phyloP scores from a whole-genome alignment of 306 rosid genomes.

The Glycine soja region DNA sequence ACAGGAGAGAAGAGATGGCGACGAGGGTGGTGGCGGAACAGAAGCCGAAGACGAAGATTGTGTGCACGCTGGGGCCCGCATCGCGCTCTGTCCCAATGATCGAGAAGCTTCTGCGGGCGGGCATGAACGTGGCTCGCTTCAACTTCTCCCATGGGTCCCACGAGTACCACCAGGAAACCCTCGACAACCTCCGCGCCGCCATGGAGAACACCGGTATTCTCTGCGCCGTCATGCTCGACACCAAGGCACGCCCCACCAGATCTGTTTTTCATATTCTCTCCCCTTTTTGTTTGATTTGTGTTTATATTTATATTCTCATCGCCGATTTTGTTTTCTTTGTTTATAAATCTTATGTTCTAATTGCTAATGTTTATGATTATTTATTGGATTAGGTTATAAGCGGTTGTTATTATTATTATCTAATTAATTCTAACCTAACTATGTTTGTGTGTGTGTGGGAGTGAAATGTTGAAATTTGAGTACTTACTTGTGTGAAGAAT shows the following conservation, averaged over 20 bases:
- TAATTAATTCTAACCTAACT: not conserved
- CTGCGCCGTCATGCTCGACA: slow-evolving; percentile 99
- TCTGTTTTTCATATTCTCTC: too few species aligned
- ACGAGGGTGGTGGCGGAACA: slow-evolving; percentile 24
- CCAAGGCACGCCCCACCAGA: slow-evolving; percentile 62
- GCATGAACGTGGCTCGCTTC: slow-evolving; percentile 99
- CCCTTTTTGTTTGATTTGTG: not conserved
- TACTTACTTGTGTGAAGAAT: not conserved
- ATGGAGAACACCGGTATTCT: slow-evolving; percentile 94
- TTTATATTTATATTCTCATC: not conserved
- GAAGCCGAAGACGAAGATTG: slow-evolving; percentile 92
- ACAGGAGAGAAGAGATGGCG: not conserved
- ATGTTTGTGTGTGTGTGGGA: not conserved
- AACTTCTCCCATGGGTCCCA: slow-evolving; percentile 99
- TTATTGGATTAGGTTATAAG: not conserved
- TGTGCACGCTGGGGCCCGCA: slow-evolving; percentile 95
- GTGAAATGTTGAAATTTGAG: not conserved
- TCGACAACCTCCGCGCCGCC: slow-evolving; percentile 75
- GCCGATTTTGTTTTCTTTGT: not conserved
- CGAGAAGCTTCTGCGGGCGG: slow-evolving; percentile 89
- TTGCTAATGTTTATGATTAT: not conserved
- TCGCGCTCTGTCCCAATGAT: slow-evolving; percentile 86
- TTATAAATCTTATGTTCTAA: not conserved
- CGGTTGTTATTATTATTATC: not conserved
- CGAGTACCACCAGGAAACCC: slow-evolving; percentile 94